Conservation (phyloP, 2,329 filamentous ascomycete species). For the Fusarium sp. region DNA sequence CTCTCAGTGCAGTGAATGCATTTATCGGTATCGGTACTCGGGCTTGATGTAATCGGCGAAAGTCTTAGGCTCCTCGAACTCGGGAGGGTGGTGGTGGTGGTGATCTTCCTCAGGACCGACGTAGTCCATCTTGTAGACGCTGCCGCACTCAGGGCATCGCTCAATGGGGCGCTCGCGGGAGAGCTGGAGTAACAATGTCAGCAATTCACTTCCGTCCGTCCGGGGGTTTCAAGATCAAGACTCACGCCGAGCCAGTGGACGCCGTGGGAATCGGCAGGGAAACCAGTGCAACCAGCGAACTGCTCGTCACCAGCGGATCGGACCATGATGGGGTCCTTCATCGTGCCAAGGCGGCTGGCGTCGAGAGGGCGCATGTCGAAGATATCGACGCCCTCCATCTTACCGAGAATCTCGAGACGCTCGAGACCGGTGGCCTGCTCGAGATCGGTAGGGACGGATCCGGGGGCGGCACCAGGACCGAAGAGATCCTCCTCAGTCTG, state of each 20-base stretch:
- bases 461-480: slow-evolving; percentile 82
- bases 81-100: slow-evolving; percentile 71
- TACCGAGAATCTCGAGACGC: slow-evolving; percentile 98
- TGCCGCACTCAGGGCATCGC: slow-evolving; percentile 97
- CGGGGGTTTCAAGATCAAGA: slow-evolving; percentile 41
- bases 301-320: slow-evolving; percentile 95
- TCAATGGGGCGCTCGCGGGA: slow-evolving; percentile 90
- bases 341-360: slow-evolving; percentile 88
- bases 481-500: slow-evolving; percentile 85
- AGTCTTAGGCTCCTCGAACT: slow-evolving; percentile 90
- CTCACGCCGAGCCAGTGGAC: slow-evolving; percentile 92
- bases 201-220: slow-evolving; percentile 33
- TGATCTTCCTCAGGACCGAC: slow-evolving; percentile 83
- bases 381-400: slow-evolving; percentile 98
- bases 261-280: slow-evolving; percentile 89
- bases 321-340: slow-evolving; percentile 91
- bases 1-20: slow-evolving; percentile 44
- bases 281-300: slow-evolving; percentile 96
- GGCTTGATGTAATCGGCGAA: slow-evolving; percentile 97
- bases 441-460: slow-evolving; percentile 91
- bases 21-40: slow-evolving; percentile 83
- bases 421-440: slow-evolving; percentile 98
- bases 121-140: slow-evolving; percentile 98
- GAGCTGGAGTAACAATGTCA: slow-evolving; percentile 65
- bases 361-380: slow-evolving; percentile 99